Percentiles rank a stretch among this genome's conserved stretches.
Evolutionary conservation across 164 flowering plant species (phyloP).

Genomic region (Saururus chinensis): DNA sequence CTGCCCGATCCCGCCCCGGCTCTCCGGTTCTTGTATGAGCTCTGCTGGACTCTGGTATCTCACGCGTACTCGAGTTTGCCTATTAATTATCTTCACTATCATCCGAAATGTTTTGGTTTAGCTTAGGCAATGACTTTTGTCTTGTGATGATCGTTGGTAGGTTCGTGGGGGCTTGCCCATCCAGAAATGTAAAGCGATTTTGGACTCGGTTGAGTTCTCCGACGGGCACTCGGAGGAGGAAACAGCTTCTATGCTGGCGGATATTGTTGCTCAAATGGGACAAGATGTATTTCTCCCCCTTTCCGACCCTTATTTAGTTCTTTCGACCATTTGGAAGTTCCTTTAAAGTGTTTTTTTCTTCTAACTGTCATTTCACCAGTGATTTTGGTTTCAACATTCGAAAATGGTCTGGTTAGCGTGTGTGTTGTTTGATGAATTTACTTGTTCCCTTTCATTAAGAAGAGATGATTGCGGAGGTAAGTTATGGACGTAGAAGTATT

Average conservation of each 20-base stretch:
- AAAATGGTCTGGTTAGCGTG: too few species aligned
- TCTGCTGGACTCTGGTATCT: constrained; percentile 58
- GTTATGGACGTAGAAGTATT: too few species aligned
- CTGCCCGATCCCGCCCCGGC: constrained; percentile 43
- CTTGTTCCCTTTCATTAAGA: too few species aligned
- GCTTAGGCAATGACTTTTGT: not conserved
- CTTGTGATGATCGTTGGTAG: constrained; percentile 21
- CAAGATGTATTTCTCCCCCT: constrained; percentile 43
- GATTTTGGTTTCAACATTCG: too few species aligned
- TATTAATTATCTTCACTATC: not conserved
- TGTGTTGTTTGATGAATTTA: too few species aligned
- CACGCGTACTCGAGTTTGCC: not conserved
- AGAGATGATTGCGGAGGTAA: too few species aligned
- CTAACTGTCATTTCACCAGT: not conserved
- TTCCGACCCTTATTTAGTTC: not conserved
- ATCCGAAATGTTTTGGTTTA: not conserved
- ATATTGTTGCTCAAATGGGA: constrained; percentile 83
- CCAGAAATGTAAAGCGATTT: constrained; percentile 61
- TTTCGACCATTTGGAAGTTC: too few species aligned
- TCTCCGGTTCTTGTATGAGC: constrained; percentile 84
- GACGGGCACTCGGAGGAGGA: constrained; percentile 42
- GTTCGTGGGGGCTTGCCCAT: constrained; percentile 76
- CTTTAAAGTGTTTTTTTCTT: not conserved
- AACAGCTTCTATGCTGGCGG: constrained; percentile 64
- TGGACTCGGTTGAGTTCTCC: constrained; percentile 62